Evolutionary conservation across 2,329 filamentous ascomycete genomes (phyloP), one percentile per base, ranked within the genome.

Genomic region (Ramularia endophylla): DNA sequence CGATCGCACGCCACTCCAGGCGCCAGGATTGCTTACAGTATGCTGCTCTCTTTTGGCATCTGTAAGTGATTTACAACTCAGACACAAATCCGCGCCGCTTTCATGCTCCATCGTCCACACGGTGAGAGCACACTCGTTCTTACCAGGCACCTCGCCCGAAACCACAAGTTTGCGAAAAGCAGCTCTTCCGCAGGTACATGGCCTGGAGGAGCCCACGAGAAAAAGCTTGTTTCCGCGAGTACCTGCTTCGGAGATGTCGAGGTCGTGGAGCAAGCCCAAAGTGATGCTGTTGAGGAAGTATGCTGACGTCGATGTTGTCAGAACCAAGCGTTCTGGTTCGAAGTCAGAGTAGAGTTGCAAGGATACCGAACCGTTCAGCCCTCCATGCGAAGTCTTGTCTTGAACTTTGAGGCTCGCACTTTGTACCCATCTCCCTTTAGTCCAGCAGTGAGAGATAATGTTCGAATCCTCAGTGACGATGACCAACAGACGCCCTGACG

Each of bases 111-210:
- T 58, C 6, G 51, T 34, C 44, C 55, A 53, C 15, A 59, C 29
- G 47, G 52, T 37, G 53, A 53, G 47, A 16, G 27, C 27, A 35
- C 43, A 47, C 3, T 43, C 39, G 16, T 42, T 33, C 16, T 46
- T 30, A 20, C 17, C 32, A 12, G 16, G 9, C 3, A 9, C n/a
- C 3, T 30, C 18, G 16, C 86, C 87, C 9, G 74, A 76, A 16
- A 87, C 62, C 0, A 76, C 80, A n/a, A 87, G 67, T 11, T 74
- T 80, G 19, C 71, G 70, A 1, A 88, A 63, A 0, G 79, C 76
- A 1, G 72, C 64, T 1, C 71, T 72, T 11, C 73, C 75, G 33
- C 74, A 80, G 12, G 56, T 66, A 44, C 73, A 77, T 45, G 65
- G 67, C 35, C 70, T 58, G 32, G 67, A 61, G 1, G 36, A 38